A percentile compares a stretch with the other conserved stretches of the same genome.
These are phyloP conservation scores for Schrenkiella parvula DNA, from an alignment of 345 rosid species.

Conservation along the genomic window DNA sequence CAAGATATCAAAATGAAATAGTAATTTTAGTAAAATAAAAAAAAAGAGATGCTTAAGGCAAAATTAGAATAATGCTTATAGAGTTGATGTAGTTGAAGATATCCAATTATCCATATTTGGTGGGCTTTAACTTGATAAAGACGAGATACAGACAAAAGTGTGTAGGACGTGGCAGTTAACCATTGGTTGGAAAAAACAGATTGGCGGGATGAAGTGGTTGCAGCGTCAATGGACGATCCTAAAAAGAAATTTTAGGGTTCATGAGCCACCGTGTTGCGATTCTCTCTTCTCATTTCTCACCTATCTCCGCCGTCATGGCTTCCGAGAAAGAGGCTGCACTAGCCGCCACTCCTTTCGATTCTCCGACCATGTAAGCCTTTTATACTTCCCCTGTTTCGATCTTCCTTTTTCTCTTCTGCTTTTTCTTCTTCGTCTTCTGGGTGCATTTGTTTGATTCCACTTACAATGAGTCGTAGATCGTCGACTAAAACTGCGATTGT, in stretches of 20 bases:
- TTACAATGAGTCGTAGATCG: background rate
- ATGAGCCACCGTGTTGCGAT: conserved; percentile 33
- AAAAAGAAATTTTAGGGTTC: conserved; percentile 12
- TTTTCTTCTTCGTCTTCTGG: background rate
- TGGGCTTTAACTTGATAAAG: background rate
- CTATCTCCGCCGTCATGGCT: conserved; percentile 51
- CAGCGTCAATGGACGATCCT: background rate
- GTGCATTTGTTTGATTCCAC: background rate
- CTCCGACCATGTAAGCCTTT: conserved; percentile 67
- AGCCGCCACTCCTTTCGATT: conserved; percentile 60
- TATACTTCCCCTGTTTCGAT: background rate
- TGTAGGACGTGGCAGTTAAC: background rate
- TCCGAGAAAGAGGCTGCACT: conserved; percentile 91
- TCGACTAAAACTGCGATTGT: background rate
- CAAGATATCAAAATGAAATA: background rate
- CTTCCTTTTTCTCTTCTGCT: background rate
- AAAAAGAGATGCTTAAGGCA: too few species aligned
- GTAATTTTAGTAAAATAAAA: background rate
- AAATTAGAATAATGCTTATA: background rate
- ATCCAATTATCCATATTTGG: background rate
- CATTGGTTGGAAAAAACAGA: background rate
- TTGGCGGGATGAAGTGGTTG: background rate
- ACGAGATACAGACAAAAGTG: background rate
- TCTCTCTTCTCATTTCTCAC: conserved; percentile 31
- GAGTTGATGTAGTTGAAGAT: background rate